Evolutionary conservation across 1,139 yeast species (phyloP).

Genomic region (Yamadazyma conglobata): DNA sequence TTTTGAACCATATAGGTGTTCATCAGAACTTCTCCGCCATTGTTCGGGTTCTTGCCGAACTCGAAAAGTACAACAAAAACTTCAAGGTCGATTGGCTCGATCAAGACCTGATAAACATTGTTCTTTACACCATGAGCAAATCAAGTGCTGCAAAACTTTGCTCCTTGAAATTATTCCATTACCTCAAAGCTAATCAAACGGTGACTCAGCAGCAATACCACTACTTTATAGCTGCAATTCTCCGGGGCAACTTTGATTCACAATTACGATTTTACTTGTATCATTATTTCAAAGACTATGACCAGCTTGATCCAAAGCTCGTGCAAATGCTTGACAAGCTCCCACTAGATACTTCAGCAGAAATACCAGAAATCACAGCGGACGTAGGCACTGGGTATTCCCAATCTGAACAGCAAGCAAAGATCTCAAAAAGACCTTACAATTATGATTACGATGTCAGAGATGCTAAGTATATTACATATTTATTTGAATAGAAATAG

Average conservation of each 20-base stretch:
- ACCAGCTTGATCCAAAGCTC: conserved; percentile 11
- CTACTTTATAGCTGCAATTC: conserved; percentile 24
- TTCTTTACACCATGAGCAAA: conserved; percentile 25
- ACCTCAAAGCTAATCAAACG: conserved; percentile 14
- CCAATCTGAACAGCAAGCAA: not conserved
- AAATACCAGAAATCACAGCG: conserved; percentile 11
- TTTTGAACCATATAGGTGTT: conserved; percentile 33
- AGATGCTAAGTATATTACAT: conserved; percentile 22
- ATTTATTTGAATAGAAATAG: conserved; percentile 14
- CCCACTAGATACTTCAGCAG: conserved; percentile 13
- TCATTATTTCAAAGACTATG: conserved; percentile 22
- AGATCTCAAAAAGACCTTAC: conserved; percentile 17
- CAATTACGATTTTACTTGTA: conserved; percentile 29
- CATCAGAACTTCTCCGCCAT: conserved; percentile 37
- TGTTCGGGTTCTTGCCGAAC: conserved; percentile 20
- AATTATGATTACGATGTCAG: conserved; percentile 22
- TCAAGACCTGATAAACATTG: conserved; percentile 29
- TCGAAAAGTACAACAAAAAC: conserved; percentile 18
- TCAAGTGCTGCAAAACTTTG: conserved; percentile 29
- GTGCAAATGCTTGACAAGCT: conserved; percentile 16
- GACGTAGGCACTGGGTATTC: conserved; percentile 4
- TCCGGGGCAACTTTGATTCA: conserved; percentile 24
- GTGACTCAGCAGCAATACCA: conserved; percentile 18
- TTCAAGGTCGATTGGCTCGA: conserved; percentile 24
- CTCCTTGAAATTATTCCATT: conserved; percentile 23